A percentile compares a stretch with the other conserved stretches of the same genome.
Conservation (phyloP, 2,329 filamentous ascomycete genomes). For the Aspergillus carbonarius region DNA sequence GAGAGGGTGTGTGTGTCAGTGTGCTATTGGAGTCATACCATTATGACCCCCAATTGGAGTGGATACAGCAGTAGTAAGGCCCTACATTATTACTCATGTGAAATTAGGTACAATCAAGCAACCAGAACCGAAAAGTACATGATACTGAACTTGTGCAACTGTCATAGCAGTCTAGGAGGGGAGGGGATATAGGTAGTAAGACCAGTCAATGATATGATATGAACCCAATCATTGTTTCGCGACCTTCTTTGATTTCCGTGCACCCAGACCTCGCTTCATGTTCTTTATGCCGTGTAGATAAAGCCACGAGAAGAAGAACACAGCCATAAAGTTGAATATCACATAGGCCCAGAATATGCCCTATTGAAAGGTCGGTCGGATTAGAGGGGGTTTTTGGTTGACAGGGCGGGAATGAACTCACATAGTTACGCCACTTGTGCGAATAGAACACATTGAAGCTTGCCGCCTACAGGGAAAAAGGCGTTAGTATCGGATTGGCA, state of each 20-base stretch:
- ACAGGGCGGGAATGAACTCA: slow-evolving; percentile 22
- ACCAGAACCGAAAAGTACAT: neutral
- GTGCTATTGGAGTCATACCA: neutral
- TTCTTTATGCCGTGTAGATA: slow-evolving; percentile 46
- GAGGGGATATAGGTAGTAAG: neutral
- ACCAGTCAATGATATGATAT: neutral
- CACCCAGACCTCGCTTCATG: slow-evolving; percentile 34
- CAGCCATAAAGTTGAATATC: slow-evolving; percentile 60
- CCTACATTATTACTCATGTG: neutral
- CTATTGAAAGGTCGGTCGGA: slow-evolving; percentile 17
- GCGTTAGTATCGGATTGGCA: neutral
- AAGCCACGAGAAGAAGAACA: slow-evolving; percentile 56
- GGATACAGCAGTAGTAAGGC: neutral
- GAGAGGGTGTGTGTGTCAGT: no score
- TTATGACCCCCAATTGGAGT: neutral
- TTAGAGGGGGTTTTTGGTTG: neutral
- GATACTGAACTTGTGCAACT: neutral
- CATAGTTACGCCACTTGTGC: slow-evolving; percentile 65
- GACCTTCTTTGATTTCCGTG: slow-evolving; percentile 27
- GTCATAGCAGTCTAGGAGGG: no score
- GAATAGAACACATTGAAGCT: slow-evolving; percentile 61
- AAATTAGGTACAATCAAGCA: neutral
- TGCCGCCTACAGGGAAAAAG: slow-evolving; percentile 24
- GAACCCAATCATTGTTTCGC: neutral
- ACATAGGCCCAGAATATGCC: slow-evolving; percentile 65